These are phyloP conservation scores for Parmelia sp. DNA, from an alignment of 495 filamentous ascomycete species.

Conservation along the genomic window DNA sequence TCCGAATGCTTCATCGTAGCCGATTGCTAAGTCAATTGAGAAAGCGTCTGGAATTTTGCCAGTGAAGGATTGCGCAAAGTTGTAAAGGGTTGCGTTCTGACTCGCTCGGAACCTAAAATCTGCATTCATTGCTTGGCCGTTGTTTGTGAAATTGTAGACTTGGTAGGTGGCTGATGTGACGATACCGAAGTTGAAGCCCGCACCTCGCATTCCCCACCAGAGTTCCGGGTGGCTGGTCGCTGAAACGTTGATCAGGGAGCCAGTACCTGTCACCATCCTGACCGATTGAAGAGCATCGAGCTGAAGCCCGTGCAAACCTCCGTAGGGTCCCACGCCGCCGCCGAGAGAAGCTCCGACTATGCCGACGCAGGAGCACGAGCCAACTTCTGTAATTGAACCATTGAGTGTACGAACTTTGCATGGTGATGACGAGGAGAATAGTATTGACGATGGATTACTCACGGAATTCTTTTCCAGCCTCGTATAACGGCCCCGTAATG, in stretches of 20 bases:
- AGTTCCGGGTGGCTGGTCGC: slow-evolving; percentile 27
- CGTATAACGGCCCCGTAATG: slow-evolving; percentile 26
- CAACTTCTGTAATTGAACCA: slow-evolving; percentile 15
- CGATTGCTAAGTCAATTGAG: slow-evolving; percentile 26
- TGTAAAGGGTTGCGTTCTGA: slow-evolving; percentile 6
- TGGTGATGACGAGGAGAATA: slow-evolving; percentile 18
- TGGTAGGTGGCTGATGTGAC: slow-evolving; percentile 23
- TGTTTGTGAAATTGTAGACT: slow-evolving; percentile 23
- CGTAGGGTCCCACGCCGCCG: slow-evolving; percentile 32
- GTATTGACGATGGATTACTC: slow-evolving; percentile 7
- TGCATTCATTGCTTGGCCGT: slow-evolving; percentile 28
- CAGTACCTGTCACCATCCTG: slow-evolving; percentile 32
- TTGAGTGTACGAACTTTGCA: slow-evolving; percentile 10
- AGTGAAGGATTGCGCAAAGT: neutral
- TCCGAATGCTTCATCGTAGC: slow-evolving; percentile 26
- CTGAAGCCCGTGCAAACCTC: slow-evolving; percentile 34
- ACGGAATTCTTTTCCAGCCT: slow-evolving; percentile 29
- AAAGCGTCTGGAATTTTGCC: slow-evolving; percentile 13
- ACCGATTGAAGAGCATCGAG: slow-evolving; percentile 33
- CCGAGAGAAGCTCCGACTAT: slow-evolving; percentile 34
- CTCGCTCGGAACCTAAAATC: slow-evolving; percentile 26
- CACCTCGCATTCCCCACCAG: slow-evolving; percentile 35
- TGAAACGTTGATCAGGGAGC: slow-evolving; percentile 28
- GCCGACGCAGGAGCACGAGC: slow-evolving; percentile 28
- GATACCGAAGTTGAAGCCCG: slow-evolving; percentile 34